Evolutionary conservation across 2,329 filamentous ascomycete species (phyloP).

Genomic region (Fusarium mangiferae): DNA sequence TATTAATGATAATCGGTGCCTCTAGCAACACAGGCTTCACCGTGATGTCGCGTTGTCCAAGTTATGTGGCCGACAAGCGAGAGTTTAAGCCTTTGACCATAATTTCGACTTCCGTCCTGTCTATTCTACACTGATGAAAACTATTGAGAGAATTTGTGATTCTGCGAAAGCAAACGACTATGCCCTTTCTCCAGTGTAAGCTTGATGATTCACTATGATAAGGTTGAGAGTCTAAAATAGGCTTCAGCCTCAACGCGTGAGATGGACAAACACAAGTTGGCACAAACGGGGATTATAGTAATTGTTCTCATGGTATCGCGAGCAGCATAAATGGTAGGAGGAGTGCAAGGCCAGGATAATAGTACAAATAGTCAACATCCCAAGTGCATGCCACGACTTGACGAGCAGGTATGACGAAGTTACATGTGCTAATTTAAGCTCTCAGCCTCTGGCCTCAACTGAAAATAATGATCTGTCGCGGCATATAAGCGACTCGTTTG

Average conservation of each 20-base stretch:
- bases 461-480: neutral
- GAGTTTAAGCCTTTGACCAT: neutral
- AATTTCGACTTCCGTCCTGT: no score
- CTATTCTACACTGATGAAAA: no score
- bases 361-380: no score
- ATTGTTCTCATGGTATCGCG: neutral
- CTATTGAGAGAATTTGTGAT: neutral
- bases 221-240: neutral
- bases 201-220: neutral
- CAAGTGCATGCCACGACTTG: neutral
- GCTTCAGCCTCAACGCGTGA: neutral
- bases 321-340: no score
- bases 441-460: neutral
- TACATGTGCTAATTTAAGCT: neutral
- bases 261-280: neutral
- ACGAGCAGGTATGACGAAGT: no score
- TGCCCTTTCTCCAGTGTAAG: neutral
- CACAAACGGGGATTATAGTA: rapidly evolving
- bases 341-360: neutral
- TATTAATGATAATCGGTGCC: neutral
- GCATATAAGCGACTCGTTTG: rapidly evolving
- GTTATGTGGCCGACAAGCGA: no score
- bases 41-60: neutral
- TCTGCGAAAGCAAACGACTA: neutral
- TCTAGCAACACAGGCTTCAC: neutral